Conservation (phyloP, 495 filamentous ascomycete species). For the Penicillium coffeae region DNA sequence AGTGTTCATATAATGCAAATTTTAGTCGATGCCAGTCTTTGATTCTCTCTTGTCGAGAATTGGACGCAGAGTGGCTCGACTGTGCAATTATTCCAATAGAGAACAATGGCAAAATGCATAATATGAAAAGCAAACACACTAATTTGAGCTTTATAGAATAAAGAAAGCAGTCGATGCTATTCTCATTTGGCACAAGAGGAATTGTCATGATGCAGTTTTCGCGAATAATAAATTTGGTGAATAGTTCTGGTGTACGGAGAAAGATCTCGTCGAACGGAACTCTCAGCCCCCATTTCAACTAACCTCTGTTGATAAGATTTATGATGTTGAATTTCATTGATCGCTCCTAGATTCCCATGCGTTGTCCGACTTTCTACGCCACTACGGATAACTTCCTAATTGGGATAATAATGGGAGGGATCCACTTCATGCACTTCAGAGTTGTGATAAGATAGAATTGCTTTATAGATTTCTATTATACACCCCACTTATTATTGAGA, state of each 20-base stretch:
- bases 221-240: not conserved
- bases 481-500: no score
- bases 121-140: not conserved
- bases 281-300: no score
- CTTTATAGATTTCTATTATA: not conserved
- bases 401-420: not conserved
- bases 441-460: not conserved
- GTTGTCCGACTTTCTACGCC: no score
- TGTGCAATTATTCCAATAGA: not conserved
- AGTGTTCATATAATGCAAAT: no score
- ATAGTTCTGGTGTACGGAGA: no score
- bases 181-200: not conserved
- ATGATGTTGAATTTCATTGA: no score
- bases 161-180: not conserved
- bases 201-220: not conserved
- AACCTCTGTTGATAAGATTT: no score
- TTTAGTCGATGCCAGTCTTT: no score
- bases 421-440: not conserved
- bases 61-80: no score
- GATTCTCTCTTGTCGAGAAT: no score
- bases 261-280: no score
- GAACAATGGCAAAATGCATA: not conserved
- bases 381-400: conserved; percentile 1
- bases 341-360: no score
- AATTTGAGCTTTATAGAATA: not conserved